phyloP scores from a whole-genome alignment of 345 rosid species.

The Lumnitzera littorea region DNA sequence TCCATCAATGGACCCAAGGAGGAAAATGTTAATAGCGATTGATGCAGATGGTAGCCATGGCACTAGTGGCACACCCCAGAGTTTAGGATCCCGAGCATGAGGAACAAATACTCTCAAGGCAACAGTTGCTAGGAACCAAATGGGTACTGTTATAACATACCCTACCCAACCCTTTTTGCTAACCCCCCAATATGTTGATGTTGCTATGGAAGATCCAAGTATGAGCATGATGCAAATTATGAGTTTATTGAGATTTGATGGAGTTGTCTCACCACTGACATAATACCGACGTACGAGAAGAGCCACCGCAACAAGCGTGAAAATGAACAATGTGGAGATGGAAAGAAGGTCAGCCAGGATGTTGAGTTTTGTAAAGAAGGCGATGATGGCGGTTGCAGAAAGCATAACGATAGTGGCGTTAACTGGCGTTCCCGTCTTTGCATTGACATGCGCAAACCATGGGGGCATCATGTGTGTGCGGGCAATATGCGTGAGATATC shows the following conservation, averaged over 20 bases:
- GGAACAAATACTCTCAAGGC: conserved; percentile 22
- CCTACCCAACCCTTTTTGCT: conserved; percentile 31
- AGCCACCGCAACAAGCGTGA: conserved; percentile 33
- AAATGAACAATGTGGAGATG: conserved; percentile 34
- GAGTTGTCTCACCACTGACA: conserved; percentile 21
- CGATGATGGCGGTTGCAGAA: conserved; percentile 27
- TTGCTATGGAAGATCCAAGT: conserved; percentile 23
- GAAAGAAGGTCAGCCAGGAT: conserved; percentile 32
- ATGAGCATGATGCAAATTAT: conserved; percentile 15
- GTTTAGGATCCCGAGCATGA: conserved; percentile 25
- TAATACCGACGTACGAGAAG: conserved; percentile 36
- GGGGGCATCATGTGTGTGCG: conserved; percentile 51
- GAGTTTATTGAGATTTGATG: conserved; percentile 17
- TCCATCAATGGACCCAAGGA: conserved; percentile 31
- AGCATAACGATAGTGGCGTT: conserved; percentile 37
- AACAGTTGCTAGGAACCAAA: conserved; percentile 28
- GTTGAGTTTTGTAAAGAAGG: conserved; percentile 29
- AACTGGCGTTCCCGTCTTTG: conserved; percentile 31
- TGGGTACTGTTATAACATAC: conserved; percentile 22
- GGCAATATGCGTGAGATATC: conserved; percentile 44
- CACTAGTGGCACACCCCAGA: conserved; percentile 40
- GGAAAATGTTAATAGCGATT: conserved; percentile 31
- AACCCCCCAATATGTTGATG: conserved; percentile 23
- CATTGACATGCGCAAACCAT: conserved; percentile 33
- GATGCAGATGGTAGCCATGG: conserved; percentile 41